phyloP scores from a whole-genome alignment of 768 basidiomycete genomes.

The Chlorophyllum brunneum region DNA sequence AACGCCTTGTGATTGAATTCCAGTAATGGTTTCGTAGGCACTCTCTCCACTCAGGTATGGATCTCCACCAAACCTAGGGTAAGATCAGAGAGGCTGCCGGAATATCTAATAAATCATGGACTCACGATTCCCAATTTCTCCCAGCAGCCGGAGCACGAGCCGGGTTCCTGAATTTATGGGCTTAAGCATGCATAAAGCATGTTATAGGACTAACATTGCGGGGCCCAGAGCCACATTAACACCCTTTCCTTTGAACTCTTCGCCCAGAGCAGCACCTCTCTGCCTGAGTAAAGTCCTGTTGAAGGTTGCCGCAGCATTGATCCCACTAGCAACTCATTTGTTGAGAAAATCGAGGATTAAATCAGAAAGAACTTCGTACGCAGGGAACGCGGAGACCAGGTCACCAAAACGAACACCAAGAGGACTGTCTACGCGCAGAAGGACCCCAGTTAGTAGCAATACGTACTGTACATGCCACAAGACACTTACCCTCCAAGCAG shows the following conservation, averaged over 20 bases:
- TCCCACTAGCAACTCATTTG: too few species aligned
- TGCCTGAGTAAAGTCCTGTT: slow-evolving; percentile 53
- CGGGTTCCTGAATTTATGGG: slow-evolving; percentile 36
- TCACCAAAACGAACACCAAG: slow-evolving; percentile 48
- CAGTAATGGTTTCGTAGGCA: slow-evolving; percentile 49
- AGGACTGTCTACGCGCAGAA: slow-evolving; percentile 32
- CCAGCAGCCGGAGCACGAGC: slow-evolving; percentile 44
- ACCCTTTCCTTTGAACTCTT: slow-evolving; percentile 60
- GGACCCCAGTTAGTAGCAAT: not conserved
- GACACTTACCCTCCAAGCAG: slow-evolving; percentile 40
- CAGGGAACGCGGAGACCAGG: slow-evolving; percentile 44
- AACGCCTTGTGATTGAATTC: slow-evolving; percentile 51
- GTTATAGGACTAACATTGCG: slow-evolving; percentile 33
- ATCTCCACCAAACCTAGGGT: slow-evolving; percentile 43
- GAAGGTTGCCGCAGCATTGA: slow-evolving; percentile 52
- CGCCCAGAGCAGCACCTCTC: slow-evolving; percentile 53
- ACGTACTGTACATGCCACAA: not conserved
- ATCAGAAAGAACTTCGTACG: slow-evolving; percentile 37
- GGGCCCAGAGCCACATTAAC: slow-evolving; percentile 51
- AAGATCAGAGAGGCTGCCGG: not conserved
- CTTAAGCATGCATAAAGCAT: not conserved
- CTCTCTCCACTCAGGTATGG: slow-evolving; percentile 52
- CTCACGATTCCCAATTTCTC: slow-evolving; percentile 50
- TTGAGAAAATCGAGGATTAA: too few species aligned
- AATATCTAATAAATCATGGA: not conserved